Percentiles rank a stretch among this genome's conserved stretches.
These are phyloP conservation scores for Colletotrichum melonis DNA, from an alignment of 2,329 filamentous ascomycete genomes.

Conservation along the genomic window DNA sequence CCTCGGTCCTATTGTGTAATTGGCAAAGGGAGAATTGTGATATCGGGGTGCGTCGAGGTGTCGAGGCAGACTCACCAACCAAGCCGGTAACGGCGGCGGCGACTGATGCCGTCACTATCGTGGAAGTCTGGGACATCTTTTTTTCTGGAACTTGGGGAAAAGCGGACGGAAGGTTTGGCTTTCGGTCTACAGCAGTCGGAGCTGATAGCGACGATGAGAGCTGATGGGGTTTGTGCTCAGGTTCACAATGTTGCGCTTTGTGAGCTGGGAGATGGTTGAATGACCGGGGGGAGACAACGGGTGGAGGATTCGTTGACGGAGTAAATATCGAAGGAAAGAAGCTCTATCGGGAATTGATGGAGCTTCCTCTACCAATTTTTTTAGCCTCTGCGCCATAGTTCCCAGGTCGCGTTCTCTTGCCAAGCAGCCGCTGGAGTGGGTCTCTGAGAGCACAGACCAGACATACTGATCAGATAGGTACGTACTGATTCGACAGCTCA, in stretches of 20 bases:
- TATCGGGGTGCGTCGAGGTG: not conserved
- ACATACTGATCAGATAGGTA: not conserved
- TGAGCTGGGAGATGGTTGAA: constrained; percentile 7
- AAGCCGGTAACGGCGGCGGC: constrained; percentile 70
- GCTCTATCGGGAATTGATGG: constrained; percentile 36
- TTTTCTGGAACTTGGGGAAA: constrained; percentile 30
- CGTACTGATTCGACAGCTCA: constrained; percentile 15
- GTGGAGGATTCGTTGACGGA: constrained; percentile 25
- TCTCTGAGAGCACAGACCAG: constrained; percentile 25
- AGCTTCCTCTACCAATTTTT: constrained; percentile 38
- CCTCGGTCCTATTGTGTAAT: constrained; percentile 6
- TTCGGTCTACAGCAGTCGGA: not conserved
- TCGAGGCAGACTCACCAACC: constrained; percentile 60
- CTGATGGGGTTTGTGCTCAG: constrained; percentile 2
- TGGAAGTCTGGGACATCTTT: constrained; percentile 54
- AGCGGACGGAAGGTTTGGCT: constrained; percentile 35
- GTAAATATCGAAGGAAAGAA: constrained; percentile 31
- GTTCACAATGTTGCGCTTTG: constrained; percentile 5
- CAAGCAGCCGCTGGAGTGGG: constrained; percentile 25
- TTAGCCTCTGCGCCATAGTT: constrained; percentile 35
- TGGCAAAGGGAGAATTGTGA: constrained; percentile 6
- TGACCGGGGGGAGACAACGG: constrained; percentile 10
- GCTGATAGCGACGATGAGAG: not conserved
- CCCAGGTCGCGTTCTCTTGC: constrained; percentile 32
- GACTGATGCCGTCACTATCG: constrained; percentile 70